phyloP scores from a whole-genome alignment of 768 basidiomycete genomes.

The Sistotremastrum niveocremeum region DNA sequence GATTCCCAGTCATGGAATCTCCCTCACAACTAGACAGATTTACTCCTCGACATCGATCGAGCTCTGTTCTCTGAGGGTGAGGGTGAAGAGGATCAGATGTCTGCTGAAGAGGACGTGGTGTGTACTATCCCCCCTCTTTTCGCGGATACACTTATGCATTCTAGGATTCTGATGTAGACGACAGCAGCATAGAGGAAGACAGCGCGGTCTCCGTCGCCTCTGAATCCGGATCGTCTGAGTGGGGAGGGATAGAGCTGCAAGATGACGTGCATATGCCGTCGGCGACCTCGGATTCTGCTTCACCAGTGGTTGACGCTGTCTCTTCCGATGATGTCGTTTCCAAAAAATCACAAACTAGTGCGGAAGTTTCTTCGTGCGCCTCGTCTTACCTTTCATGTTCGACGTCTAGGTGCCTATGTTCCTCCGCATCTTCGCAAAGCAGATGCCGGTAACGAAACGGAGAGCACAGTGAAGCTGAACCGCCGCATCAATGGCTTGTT shows the following conservation, averaged over 20 bases:
- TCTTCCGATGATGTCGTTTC: constrained; percentile 5
- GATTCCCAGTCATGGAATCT: constrained; percentile 7
- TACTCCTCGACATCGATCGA: not conserved
- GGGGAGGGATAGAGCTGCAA: constrained; percentile 19
- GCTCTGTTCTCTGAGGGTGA: constrained; percentile 11
- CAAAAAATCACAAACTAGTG: constrained; percentile 5
- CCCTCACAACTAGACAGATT: not conserved
- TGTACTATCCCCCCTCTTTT: not conserved
- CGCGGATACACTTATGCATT: constrained; percentile 18
- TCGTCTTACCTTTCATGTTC: not conserved
- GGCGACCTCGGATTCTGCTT: constrained; percentile 2
- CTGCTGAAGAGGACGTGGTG: constrained; percentile 3
- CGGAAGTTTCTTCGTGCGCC: constrained; percentile 3
- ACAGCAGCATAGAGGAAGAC: not conserved
- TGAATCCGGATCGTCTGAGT: constrained; percentile 7
- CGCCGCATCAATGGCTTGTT: constrained; percentile 77
- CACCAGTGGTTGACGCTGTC: constrained; percentile 7
- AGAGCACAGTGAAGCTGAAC: constrained; percentile 38
- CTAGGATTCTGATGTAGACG: constrained; percentile 24
- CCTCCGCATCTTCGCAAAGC: constrained; percentile 63
- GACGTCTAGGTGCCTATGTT: constrained; percentile 40
- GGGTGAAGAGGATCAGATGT: constrained; percentile 14
- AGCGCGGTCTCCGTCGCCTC: no score
- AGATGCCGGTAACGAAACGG: constrained; percentile 22
- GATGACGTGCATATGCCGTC: constrained; percentile 3